Evolutionary conservation across 2,329 filamentous ascomycete species (phyloP), one percentile per base, ranked within the genome.

Genomic region (Curvularia verruculosa): DNA sequence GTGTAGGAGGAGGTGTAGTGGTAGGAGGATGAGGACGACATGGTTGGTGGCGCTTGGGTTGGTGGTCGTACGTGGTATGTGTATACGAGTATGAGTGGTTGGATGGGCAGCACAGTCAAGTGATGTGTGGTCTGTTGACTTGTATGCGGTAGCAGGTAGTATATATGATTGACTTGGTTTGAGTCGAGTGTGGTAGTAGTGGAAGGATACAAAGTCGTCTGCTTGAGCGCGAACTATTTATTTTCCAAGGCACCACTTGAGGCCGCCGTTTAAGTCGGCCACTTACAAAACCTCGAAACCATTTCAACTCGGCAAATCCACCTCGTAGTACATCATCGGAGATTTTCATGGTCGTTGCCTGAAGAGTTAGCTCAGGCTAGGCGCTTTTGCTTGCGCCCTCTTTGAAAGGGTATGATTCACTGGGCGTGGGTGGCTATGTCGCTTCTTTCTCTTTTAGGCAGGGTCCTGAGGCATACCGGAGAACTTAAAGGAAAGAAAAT

Each of bases 241-340:
- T 54, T 54, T 57, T 66, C 61, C n/a, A n/a, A 73, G 70, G 70
- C 70, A 73, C 15, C n/a, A 59, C 64, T 65, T 71, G 71, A 74
- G 72, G 71, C 72, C 71, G 70, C 58, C 61, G 43, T 29, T 65
- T 66, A 65, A 68, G 63, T 68, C 51, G 63, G 46, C 40, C 40
- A 24, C 43, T 47, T 21, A 43, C 40, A n/a, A 9, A 43, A 43
- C 40, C 40, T 43, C 23, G 8, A n/a, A n/a, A 43, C 21, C n/a
- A n/a, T n/a, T n/a, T 18, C 40, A 18, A 43, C 21, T 26, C 6
- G 40, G 40, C 2, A n/a, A 43, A n/a, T 23, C 40, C 13, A 34
- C 9, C 39, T 41, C 23, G 15, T 15, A 9, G 5, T 41, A 26
- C 40, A n/a, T 23, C 24, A 47, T 67, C 69, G 67, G 69, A 61